Percentiles rank a stretch among this genome's conserved stretches.
phyloP scores from a whole-genome alignment of 805 yeast genomes.

The Cyberlindnera euphorbiae region DNA sequence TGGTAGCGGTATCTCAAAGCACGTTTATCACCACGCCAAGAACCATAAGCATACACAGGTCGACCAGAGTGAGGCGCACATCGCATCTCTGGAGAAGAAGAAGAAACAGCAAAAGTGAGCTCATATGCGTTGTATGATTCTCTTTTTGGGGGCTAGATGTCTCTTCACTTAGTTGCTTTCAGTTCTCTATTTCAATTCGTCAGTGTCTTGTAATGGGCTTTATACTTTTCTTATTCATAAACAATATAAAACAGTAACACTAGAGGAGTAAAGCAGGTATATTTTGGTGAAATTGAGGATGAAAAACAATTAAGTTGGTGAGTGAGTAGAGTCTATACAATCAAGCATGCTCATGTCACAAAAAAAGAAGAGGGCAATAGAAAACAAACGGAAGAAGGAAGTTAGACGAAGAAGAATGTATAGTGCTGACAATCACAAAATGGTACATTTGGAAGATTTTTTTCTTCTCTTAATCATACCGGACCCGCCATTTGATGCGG shows the following conservation, averaged over 20 bases:
- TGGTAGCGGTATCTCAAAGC: constrained; percentile 30
- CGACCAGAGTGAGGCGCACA: constrained; percentile 92
- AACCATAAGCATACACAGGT: constrained; percentile 85
- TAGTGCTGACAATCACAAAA: constrained; percentile 1
- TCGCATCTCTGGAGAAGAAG: constrained; percentile 85
- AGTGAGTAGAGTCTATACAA: too few species aligned
- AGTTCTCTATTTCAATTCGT: too few species aligned
- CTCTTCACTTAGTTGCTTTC: too few species aligned
- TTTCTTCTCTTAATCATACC: constrained; percentile 11
- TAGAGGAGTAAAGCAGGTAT: too few species aligned
- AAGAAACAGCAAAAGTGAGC: constrained; percentile 39
- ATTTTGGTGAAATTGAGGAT: too few species aligned
- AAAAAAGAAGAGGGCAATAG: not conserved
- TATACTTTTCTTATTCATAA: too few species aligned
- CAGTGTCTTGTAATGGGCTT: too few species aligned
- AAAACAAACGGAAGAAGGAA: not conserved
- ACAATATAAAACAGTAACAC: too few species aligned
- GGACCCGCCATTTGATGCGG: too few species aligned
- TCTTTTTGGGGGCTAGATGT: not conserved
- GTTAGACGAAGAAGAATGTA: not conserved
- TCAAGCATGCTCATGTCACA: too few species aligned
- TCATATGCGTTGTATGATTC: not conserved
- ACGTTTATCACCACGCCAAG: constrained; percentile 38
- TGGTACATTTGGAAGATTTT: constrained; percentile 8
- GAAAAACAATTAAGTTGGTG: too few species aligned